Evolutionary conservation across 306 rosid genomes (phyloP), one percentile per base, ranked within the genome.

Genomic region (Gleditsia sinensis): DNA sequence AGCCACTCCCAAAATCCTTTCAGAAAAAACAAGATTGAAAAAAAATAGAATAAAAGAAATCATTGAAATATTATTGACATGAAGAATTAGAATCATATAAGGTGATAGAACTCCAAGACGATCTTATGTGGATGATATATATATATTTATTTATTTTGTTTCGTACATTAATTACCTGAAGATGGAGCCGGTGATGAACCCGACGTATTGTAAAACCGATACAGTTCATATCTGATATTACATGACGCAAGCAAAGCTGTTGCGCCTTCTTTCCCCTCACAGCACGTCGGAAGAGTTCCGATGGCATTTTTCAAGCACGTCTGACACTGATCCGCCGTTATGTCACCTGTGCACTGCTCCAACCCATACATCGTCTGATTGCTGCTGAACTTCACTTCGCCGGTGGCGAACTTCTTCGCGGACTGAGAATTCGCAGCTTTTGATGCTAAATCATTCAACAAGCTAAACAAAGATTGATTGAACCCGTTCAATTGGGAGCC

Each of bases 281-380:
- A 79, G 57, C 82, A 78, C 55, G 19, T 8, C 3, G 82, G 78
- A 63, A 78, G 30, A 34, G 23, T 27, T 42, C 61, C 74, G 7
- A 78, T 64, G 46, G 78, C 78, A 34, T 55, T 65, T 25, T 20
- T 39, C 34, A 78, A 28, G 30, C 54, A 55, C 7, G 5, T 0
- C 3, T 7, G 6, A 16, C 12, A 7, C 53, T 6, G 61, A 1
- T 51, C 50, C 0, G 25, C 23, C 54, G 48, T 6, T 21, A 63
- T 2, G 0, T 63, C 61, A 46, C 25, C 16, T 1, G 48, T 2
- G 72, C 90, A 83, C 81, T 83, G 88, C 10, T 19, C 67, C 36
- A 86, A 13, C 1, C 77, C 74, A 34, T 86, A 85, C 58, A 85
- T 6, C 30, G 65, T 69, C 65, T 27, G 42, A 19, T 82, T 24